Evolutionary conservation across 306 rosid genomes (phyloP).

Genomic region (Malus sieversii): DNA sequence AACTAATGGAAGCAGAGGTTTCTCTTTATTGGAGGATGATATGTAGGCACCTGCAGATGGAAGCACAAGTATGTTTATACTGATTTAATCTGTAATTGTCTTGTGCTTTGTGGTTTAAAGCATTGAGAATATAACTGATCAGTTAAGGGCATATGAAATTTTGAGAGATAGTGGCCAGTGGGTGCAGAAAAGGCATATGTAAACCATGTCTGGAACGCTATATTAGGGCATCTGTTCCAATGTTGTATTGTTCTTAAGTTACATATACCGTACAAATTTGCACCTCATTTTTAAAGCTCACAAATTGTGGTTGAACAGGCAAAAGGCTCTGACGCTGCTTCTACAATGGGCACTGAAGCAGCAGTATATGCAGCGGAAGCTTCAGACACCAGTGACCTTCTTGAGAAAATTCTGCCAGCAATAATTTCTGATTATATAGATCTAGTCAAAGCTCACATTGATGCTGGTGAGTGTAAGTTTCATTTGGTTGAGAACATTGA

Average conservation of each 20-base stretch:
- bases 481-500: constrained; percentile 11
- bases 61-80: constrained; percentile 66
- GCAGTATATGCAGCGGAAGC: constrained; percentile 96
- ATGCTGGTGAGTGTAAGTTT: constrained; percentile 51
- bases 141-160: neutral
- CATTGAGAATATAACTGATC: neutral
- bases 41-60: constrained; percentile 67
- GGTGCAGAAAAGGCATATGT: neutral
- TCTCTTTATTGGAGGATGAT: constrained; percentile 80
- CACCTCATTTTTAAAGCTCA: constrained; percentile 4
- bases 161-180: neutral
- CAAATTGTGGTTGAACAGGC: constrained; percentile 41
- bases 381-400: constrained; percentile 74
- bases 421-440: constrained; percentile 71
- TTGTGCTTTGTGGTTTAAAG: neutral
- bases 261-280: neutral
- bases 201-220: neutral
- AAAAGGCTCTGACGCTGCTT: constrained; percentile 91
- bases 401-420: constrained; percentile 76
- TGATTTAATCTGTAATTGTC: neutral
- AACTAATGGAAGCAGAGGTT: constrained; percentile 81
- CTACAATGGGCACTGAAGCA: constrained; percentile 89
- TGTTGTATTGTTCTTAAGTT: neutral
- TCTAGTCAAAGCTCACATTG: constrained; percentile 67
- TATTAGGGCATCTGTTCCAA: neutral